Percentiles rank a stretch among this genome's conserved stretches.
Conservation (phyloP, 805 yeast genomes). For the Scheffersomyces stipitis region DNA sequence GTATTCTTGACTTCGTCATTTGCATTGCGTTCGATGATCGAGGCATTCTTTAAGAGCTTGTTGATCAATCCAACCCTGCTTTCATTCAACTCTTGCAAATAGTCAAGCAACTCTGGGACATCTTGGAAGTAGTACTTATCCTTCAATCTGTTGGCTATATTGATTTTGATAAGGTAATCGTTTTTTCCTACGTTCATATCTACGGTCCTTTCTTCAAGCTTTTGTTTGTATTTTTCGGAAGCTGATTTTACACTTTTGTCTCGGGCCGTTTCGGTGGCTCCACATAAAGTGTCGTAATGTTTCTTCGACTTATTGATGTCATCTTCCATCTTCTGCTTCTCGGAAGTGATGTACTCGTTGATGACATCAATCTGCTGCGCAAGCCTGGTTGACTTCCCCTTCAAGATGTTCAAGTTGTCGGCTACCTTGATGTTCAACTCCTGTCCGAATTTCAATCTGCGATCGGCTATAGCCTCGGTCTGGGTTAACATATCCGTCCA, state of each 20-base stretch:
- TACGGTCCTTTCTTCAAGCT: slow-evolving; percentile 57
- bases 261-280: slow-evolving; percentile 76
- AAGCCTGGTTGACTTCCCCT: slow-evolving; percentile 52
- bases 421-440: slow-evolving; percentile 62
- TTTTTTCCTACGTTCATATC: slow-evolving; percentile 92
- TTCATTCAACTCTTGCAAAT: slow-evolving; percentile 81
- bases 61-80: slow-evolving; percentile 71
- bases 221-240: slow-evolving; percentile 51
- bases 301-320: slow-evolving; percentile 67
- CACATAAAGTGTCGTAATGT: slow-evolving; percentile 79
- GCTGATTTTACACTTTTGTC: slow-evolving; percentile 62
- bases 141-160: slow-evolving; percentile 83
- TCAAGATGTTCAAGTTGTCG: slow-evolving; percentile 57
- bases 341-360: slow-evolving; percentile 54
- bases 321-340: slow-evolving; percentile 49
- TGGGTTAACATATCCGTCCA: slow-evolving; percentile 88
- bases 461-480: slow-evolving; percentile 76
- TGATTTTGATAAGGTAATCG: slow-evolving; percentile 74
- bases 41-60: slow-evolving; percentile 62
- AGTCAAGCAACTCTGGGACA: slow-evolving; percentile 84
- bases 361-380: slow-evolving; percentile 56
- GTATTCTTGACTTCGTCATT: slow-evolving; percentile 48
- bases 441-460: slow-evolving; percentile 55
- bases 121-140: slow-evolving; percentile 94
- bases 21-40: slow-evolving; percentile 54